A percentile compares a stretch with the other conserved stretches of the same genome.
Conservation (phyloP, 2,329 filamentous ascomycete species). For the Neofusicoccum umdonicola region DNA sequence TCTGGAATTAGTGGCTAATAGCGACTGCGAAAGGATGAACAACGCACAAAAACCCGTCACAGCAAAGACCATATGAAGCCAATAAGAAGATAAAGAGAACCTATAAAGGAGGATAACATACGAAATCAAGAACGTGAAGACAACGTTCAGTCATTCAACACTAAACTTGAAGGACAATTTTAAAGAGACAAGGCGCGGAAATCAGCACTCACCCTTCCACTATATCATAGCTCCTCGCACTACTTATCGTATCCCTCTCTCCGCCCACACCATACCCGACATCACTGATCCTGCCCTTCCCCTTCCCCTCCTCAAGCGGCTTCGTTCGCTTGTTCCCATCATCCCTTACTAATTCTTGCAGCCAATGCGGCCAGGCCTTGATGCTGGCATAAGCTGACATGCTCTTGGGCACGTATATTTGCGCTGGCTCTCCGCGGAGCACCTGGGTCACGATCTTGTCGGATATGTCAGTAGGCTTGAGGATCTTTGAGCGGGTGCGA, state of each 20-base stretch:
- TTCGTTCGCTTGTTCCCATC: neutral
- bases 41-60: too few species aligned
- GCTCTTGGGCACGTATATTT: slow-evolving; percentile 24
- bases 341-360: slow-evolving; percentile 24
- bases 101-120: too few species aligned
- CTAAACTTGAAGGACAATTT: too few species aligned
- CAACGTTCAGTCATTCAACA: too few species aligned
- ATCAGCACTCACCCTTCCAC: neutral
- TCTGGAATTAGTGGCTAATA: too few species aligned
- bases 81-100: too few species aligned
- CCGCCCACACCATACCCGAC: neutral
- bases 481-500: slow-evolving; percentile 21
- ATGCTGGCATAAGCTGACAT: slow-evolving; percentile 21
- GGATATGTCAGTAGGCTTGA: slow-evolving; percentile 24
- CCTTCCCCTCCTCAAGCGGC: neutral
- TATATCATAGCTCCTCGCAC: slow-evolving; percentile 1
- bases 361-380: slow-evolving; percentile 26
- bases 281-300: slow-evolving; percentile 2
- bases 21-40: too few species aligned
- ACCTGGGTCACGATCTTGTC: slow-evolving; percentile 28
- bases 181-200: neutral
- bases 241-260: neutral
- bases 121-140: too few species aligned
- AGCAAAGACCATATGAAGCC: too few species aligned
- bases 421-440: slow-evolving; percentile 24